These are phyloP conservation scores for Umbilicus rupestris DNA, from an alignment of 164 flowering plant species.

Conservation along the genomic window DNA sequence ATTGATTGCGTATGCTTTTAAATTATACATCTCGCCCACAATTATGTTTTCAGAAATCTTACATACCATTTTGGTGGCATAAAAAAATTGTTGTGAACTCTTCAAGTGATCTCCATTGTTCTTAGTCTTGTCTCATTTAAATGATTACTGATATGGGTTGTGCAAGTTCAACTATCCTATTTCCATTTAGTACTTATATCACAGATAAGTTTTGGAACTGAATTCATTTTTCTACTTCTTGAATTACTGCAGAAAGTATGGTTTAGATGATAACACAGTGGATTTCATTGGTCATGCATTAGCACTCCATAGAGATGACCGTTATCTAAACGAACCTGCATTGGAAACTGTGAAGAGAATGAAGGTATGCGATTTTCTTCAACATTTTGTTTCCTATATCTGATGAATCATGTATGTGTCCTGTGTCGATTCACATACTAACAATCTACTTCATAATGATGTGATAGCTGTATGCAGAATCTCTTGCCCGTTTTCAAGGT, in stretches of 20 bases:
- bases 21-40: neutral
- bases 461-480: conserved; percentile 77
- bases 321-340: conserved; percentile 75
- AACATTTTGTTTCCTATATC: neutral
- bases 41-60: neutral
- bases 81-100: neutral
- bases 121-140: neutral
- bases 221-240: neutral
- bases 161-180: neutral
- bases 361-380: conserved; percentile 44
- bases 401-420: neutral
- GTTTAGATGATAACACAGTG: conserved; percentile 83
- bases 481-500: conserved; percentile 91
- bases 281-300: conserved; percentile 88
- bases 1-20: conserved; percentile 60
- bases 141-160: neutral
- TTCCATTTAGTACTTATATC: neutral
- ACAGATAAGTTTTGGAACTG: neutral
- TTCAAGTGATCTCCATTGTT: neutral
- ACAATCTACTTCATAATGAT: conserved; percentile 8
- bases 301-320: conserved; percentile 87
- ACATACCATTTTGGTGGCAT: neutral
- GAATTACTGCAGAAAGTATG: conserved; percentile 55
- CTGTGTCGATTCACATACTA: neutral
- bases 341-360: conserved; percentile 83